Evolutionary conservation across 2,329 filamentous ascomycete genomes (phyloP), one percentile per base, ranked within the genome.

Genomic region (Pseudogymnoascus sp.): DNA sequence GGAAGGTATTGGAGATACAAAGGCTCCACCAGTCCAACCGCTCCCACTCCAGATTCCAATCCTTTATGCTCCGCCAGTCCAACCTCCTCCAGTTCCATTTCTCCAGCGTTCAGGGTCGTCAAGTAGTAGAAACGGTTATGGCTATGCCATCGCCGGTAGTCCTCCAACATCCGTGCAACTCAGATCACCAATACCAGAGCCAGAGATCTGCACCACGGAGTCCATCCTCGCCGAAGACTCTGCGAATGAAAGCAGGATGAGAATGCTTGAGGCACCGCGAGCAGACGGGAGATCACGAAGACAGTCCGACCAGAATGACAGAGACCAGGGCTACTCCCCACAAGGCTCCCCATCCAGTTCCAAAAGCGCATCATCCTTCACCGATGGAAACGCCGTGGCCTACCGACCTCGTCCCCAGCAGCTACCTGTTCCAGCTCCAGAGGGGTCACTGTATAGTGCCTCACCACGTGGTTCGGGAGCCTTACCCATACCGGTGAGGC

Each of bases 141-240:
- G 33, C 8, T n/a, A 57, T 21, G 50, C n/a, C 17, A n/a, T 57
- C 28, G 50, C 23, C 28, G 28, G n/a, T 1, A 57, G 50, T 15
- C 50, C 50, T 21, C 50, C 50, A 21, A 28, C 33, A 38, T 40
- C 59, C 19, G 59, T 44, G 2, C 61, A 53, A 21, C 42, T 63
- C 50, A 28, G 62, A n/a, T 60, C 53, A 21, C 23, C 36, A 60
- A 28, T 60, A 21, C 44, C 47, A 60, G 62, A 62, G 21, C 62
- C 62, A 17, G 59, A 61, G 40, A 64, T 64, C 33, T 62, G 31
- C 28, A 64, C 62, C 17, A 64, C 62, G 3, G 59, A 36, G 13
- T 50, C 50, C 13, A 64, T 64, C 35, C 60, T 64, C 28, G 62
- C 59, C 11, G 59, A 47, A 10, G 57, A 44, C 36, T 28, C 28